Evolutionary conservation across 2,329 filamentous ascomycete species (phyloP).

Genomic region (Stemphylium vesicarium): DNA sequence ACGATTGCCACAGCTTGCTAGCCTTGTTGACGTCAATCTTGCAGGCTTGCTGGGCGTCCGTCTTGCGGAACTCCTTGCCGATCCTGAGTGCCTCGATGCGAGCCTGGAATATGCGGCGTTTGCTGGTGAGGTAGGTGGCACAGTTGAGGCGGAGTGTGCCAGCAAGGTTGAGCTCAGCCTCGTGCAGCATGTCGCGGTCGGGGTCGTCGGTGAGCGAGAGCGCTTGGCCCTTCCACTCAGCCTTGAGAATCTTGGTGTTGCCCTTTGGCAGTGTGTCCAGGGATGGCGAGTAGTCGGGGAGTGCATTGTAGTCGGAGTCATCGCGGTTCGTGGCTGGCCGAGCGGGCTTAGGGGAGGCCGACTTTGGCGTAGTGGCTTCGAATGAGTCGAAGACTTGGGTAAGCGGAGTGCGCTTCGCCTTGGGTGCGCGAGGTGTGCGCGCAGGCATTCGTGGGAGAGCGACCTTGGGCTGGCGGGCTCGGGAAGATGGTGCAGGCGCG

Average conservation of each 20-base stretch:
- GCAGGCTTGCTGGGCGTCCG: constrained; percentile 93
- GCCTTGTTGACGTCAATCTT: constrained; percentile 99
- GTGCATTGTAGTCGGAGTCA: constrained; percentile 77
- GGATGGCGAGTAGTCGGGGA: constrained; percentile 77
- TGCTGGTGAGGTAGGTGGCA: constrained; percentile 89
- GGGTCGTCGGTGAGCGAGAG: constrained; percentile 73
- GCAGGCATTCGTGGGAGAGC: constrained; percentile 40
- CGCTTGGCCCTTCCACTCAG: constrained; percentile 84
- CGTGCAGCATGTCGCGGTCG: constrained; percentile 72
- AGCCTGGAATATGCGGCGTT: constrained; percentile 85
- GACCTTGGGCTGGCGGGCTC: constrained; percentile 41
- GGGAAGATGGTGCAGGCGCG: constrained; percentile 45
- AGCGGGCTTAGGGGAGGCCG: constrained; percentile 47
- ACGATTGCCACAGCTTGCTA: constrained; percentile 88
- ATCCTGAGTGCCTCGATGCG: constrained; percentile 70
- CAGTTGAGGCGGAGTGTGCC: constrained; percentile 82
- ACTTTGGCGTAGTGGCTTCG: constrained; percentile 38
- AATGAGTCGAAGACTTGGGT: constrained; percentile 42
- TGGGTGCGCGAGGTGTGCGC: constrained; percentile 43
- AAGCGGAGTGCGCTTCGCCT: constrained; percentile 46
- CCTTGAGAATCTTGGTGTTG: constrained; percentile 75
- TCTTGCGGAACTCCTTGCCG: constrained; percentile 90
- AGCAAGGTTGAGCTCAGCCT: constrained; percentile 78
- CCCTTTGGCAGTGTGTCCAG: constrained; percentile 65
- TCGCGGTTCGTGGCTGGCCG: constrained; percentile 69